Evolutionary conservation across 805 yeast species (phyloP).

Genomic region (Wickerhamiella occidentalis): DNA sequence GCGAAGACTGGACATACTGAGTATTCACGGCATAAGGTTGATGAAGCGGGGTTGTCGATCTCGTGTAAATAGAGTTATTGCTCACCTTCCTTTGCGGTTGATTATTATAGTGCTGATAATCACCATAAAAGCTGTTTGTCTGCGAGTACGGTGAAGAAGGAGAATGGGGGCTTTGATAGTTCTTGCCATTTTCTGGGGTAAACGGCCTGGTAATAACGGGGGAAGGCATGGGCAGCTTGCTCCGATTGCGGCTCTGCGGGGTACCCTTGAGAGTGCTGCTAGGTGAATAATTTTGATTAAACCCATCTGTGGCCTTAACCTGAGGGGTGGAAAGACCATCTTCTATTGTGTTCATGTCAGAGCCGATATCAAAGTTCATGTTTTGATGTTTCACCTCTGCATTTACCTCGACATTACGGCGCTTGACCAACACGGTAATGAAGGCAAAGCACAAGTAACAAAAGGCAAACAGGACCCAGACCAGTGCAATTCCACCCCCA

Average conservation of each 20-base stretch:
- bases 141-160: not conserved
- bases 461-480: conserved; percentile 7
- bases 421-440: conserved; percentile 8
- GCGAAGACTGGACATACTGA: not conserved
- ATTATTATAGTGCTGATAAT: not conserved
- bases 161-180: not conserved
- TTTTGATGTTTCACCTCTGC: not conserved
- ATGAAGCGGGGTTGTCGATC: not conserved
- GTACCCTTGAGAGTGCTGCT: conserved; percentile 1
- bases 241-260: not conserved
- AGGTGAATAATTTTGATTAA: not conserved
- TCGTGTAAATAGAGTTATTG: not conserved
- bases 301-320: not conserved
- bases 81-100: not conserved
- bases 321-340: conserved; percentile 1
- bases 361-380: conserved; percentile 1
- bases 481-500: not conserved
- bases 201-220: not conserved
- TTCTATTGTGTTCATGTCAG: not conserved
- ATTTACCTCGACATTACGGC: conserved; percentile 6
- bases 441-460: conserved; percentile 7
- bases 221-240: not conserved
- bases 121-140: not conserved
- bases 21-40: not conserved
- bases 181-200: not conserved